phyloP scores from a whole-genome alignment of 2,329 filamentous ascomycete species.

The Aspergillus pseudonomiae region DNA sequence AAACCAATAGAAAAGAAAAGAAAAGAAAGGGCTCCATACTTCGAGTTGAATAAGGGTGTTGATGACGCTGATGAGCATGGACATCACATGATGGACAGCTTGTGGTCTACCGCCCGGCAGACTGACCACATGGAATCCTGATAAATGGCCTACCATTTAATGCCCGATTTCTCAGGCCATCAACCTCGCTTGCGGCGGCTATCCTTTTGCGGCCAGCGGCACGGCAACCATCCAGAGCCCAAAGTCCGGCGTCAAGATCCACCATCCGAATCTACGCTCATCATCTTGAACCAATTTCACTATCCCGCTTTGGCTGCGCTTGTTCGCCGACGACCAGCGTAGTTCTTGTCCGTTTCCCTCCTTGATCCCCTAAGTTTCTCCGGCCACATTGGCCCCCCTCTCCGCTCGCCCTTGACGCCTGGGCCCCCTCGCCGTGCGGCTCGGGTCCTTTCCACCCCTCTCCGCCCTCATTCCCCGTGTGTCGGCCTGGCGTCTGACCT shows the following conservation, averaged over 20 bases:
- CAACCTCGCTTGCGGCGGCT: conserved; percentile 43
- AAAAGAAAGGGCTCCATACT: neutral
- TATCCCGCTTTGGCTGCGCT: conserved; percentile 15
- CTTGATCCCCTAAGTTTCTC: neutral
- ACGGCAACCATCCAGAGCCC: conserved; percentile 36
- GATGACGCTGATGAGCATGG: neutral
- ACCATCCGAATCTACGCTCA: conserved; percentile 30
- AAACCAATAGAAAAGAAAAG: neutral
- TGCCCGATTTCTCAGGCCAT: conserved; percentile 17
- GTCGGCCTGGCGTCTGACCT: conserved; percentile 24
- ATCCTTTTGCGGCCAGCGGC: conserved; percentile 41
- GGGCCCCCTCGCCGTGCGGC: conserved; percentile 23
- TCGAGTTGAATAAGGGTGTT: neutral
- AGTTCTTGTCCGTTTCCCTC: conserved; percentile 3
- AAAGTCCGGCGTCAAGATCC: conserved; percentile 37
- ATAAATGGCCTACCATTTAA: neutral
- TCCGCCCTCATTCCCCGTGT: conserved; percentile 30
- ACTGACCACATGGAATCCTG: neutral
- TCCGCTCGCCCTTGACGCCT: conserved; percentile 14
- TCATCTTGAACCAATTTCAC: conserved; percentile 18
- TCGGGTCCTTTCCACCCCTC: conserved; percentile 33
- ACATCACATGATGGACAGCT: neutral
- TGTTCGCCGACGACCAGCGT: conserved; percentile 13
- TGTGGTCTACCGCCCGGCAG: neutral
- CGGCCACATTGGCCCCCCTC: conserved; percentile 7